Evolutionary conservation across 2,329 filamentous ascomycete species (phyloP).

Genomic region (Trichoderma asperellum): DNA sequence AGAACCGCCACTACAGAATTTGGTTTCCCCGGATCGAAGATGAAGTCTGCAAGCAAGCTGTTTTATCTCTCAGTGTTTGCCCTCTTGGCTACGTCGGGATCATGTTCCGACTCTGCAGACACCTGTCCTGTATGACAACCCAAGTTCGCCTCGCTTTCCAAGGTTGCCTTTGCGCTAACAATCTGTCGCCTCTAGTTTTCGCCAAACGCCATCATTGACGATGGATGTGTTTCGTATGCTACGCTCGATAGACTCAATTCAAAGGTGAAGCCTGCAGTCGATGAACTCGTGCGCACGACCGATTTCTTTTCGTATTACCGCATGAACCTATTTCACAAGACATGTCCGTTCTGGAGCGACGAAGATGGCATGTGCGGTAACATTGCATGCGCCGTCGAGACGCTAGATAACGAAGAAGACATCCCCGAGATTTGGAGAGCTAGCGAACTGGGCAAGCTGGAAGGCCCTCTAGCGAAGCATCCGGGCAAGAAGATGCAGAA

Average conservation of each 20-base stretch:
- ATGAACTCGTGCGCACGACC: constrained; percentile 81
- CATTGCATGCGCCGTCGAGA: constrained; percentile 93
- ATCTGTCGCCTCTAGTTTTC: constrained; percentile 67
- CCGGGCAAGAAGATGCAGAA: constrained; percentile 75
- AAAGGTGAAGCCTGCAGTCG: constrained; percentile 73
- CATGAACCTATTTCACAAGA: constrained; percentile 90
- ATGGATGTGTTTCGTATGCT: constrained; percentile 92
- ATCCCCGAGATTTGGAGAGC: constrained; percentile 91
- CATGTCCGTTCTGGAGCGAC: constrained; percentile 95
- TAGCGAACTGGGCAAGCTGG: constrained; percentile 86
- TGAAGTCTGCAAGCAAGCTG: constrained; percentile 58
- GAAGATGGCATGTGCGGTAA: constrained; percentile 94
- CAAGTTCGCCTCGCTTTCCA: background rate
- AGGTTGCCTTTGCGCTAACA: constrained; percentile 40
- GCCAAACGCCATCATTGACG: constrained; percentile 83
- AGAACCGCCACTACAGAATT: background rate
- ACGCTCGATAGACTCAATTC: constrained; percentile 85
- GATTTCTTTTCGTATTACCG: constrained; percentile 99
- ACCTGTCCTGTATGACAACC: constrained; percentile 56
- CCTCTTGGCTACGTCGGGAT: constrained; percentile 55
- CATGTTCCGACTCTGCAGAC: constrained; percentile 51
- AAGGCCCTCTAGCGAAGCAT: constrained; percentile 89
- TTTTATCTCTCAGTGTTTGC: constrained; percentile 62
- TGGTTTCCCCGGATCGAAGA: constrained; percentile 35
- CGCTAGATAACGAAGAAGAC: constrained; percentile 91